Percentiles rank a stretch among this genome's conserved stretches.
phyloP scores from a whole-genome alignment of 1,139 yeast genomes.

The Yamadazyma oceani region DNA sequence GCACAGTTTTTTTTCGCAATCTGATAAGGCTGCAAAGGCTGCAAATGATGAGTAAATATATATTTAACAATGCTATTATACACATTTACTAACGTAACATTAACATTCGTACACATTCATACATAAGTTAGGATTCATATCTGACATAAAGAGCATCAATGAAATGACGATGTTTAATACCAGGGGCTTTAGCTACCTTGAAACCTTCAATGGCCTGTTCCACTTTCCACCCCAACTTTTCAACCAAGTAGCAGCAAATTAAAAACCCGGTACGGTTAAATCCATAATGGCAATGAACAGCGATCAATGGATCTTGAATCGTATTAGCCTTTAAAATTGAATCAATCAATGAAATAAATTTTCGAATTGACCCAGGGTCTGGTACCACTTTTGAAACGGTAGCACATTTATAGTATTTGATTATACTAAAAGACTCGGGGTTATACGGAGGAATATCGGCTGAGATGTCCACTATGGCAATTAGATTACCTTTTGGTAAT shows the following conservation, averaged over 20 bases:
- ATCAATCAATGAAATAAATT: slow-evolving; percentile 56
- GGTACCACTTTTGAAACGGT: slow-evolving; percentile 82
- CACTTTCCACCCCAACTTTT: slow-evolving; percentile 58
- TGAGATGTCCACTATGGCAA: slow-evolving; percentile 69
- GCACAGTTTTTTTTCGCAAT: background rate
- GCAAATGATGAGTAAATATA: no score
- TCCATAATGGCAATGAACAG: slow-evolving; percentile 81
- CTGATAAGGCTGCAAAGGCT: slow-evolving; percentile 1
- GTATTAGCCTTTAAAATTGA: slow-evolving; percentile 34
- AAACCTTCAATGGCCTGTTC: slow-evolving; percentile 65
- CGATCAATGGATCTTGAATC: slow-evolving; percentile 43
- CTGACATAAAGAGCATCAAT: slow-evolving; percentile 71
- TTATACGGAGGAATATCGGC: slow-evolving; percentile 77
- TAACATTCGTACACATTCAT: background rate
- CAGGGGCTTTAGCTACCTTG: slow-evolving; percentile 60
- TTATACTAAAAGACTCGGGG: slow-evolving; percentile 53
- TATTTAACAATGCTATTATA: no score
- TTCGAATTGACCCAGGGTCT: slow-evolving; percentile 56
- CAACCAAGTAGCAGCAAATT: slow-evolving; percentile 68
- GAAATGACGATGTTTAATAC: slow-evolving; percentile 77
- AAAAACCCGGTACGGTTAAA: slow-evolving; percentile 78
- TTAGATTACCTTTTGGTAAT: slow-evolving; percentile 35
- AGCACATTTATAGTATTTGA: slow-evolving; percentile 68
- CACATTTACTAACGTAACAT: no score
- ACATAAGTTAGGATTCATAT: slow-evolving; percentile 36